phyloP scores from a whole-genome alignment of 139 green algal genomes.

The Trebouxia sp. region DNA sequence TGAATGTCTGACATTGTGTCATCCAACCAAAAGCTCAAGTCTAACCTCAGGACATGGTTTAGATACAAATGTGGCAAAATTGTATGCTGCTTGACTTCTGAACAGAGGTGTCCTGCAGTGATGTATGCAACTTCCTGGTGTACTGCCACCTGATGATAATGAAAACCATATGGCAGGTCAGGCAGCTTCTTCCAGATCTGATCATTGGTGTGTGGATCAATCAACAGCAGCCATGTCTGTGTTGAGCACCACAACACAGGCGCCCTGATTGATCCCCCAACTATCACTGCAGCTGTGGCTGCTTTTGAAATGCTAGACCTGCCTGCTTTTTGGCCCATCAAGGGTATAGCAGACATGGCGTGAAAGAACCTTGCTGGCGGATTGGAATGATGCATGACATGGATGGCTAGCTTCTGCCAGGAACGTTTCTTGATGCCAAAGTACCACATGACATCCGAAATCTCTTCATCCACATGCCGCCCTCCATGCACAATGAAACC shows the following conservation, averaged over 20 bases:
- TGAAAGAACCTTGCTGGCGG: background rate
- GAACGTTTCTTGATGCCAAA: background rate
- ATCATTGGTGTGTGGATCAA: background rate
- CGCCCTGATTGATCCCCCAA: background rate
- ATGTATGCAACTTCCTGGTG: conserved; percentile 10
- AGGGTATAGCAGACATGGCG: background rate
- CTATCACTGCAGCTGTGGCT: conserved; percentile 1
- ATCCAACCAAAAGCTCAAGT: conserved; percentile 19
- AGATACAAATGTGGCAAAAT: conserved; percentile 1
- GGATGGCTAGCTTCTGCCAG: conserved; percentile 17
- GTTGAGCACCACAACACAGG: conserved; percentile 7
- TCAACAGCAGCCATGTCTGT: conserved; percentile 7
- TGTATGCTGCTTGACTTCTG: conserved; percentile 14
- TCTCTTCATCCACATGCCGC: background rate
- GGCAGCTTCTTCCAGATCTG: background rate
- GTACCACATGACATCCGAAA: conserved; percentile 13
- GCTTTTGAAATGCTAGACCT: background rate
- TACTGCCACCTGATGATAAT: background rate
- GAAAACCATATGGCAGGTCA: background rate
- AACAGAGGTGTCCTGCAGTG: conserved; percentile 5
- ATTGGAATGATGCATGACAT: background rate
- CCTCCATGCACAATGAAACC: conserved; percentile 28
- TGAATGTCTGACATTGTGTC: background rate
- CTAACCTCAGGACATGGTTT: conserved; percentile 1
- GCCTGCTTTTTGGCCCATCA: background rate